phyloP scores from a whole-genome alignment of 2,329 filamentous ascomycete genomes.

The Ophiocordyceps unilateralis region DNA sequence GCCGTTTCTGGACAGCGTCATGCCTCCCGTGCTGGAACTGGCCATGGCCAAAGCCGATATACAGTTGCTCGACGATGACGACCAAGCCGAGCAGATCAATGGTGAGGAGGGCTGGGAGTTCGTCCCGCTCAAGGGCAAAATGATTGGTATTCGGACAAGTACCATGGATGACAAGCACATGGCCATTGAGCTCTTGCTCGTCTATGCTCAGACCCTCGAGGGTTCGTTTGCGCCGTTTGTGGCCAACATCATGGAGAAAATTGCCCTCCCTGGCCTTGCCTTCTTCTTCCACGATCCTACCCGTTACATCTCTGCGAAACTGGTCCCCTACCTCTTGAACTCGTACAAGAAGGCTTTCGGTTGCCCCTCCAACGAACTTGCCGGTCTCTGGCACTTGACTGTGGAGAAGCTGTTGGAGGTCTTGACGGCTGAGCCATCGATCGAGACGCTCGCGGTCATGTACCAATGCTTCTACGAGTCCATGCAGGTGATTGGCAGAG shows the following conservation, averaged over 20 bases:
- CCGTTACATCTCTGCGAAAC: constrained; percentile 82
- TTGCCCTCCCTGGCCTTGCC: constrained; percentile 78
- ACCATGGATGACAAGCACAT: constrained; percentile 97
- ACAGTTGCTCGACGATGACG: constrained; percentile 86
- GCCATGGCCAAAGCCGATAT: constrained; percentile 95
- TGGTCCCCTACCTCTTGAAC: constrained; percentile 82
- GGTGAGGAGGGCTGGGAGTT: constrained; percentile 96
- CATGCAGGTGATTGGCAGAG: constrained; percentile 79
- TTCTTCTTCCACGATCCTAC: constrained; percentile 99
- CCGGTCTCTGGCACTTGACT: constrained; percentile 68
- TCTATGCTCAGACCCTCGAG: constrained; percentile 94
- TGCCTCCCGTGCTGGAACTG: constrained; percentile 81
- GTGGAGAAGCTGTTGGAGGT: constrained; percentile 88
- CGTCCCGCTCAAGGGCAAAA: constrained; percentile 90
- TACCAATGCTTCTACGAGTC: constrained; percentile 99
- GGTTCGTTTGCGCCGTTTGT: constrained; percentile 85
- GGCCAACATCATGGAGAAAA: constrained; percentile 86
- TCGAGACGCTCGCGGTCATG: constrained; percentile 95
- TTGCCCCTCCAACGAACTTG: constrained; percentile 58
- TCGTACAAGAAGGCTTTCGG: constrained; percentile 90
- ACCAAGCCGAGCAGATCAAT: constrained; percentile 81
- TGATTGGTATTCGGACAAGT: constrained; percentile 95
- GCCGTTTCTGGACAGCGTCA: constrained; percentile 80
- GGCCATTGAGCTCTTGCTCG: constrained; percentile 95
- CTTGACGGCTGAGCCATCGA: constrained; percentile 79